These are phyloP conservation scores for Leucocoprinus sp. DNA, from an alignment of 768 basidiomycete species.

Conservation along the genomic window DNA sequence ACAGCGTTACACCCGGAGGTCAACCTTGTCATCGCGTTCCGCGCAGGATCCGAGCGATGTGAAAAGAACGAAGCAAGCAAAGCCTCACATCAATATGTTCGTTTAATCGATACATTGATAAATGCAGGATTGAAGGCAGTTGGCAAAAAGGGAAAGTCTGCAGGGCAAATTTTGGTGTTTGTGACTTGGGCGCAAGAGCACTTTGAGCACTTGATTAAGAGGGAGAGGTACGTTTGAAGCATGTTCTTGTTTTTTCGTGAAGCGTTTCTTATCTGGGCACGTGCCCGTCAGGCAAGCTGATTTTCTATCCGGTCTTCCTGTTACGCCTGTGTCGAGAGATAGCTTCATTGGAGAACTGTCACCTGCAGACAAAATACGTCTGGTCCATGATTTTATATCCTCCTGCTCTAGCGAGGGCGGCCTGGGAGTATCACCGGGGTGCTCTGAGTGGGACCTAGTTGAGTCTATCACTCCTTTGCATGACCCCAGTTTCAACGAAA, in stretches of 20 bases:
- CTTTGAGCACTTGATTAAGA: slow-evolving; percentile 55
- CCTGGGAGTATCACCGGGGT: slow-evolving; percentile 69
- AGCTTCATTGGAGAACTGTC: slow-evolving; percentile 41
- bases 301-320: slow-evolving; percentile 69
- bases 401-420: slow-evolving; percentile 71
- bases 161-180: slow-evolving; percentile 71
- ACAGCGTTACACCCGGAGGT: not conserved
- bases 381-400: slow-evolving; percentile 65
- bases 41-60: not conserved
- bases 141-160: slow-evolving; percentile 66
- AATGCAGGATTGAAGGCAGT: slow-evolving; percentile 61
- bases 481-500: slow-evolving; percentile 70
- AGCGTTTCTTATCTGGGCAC: not conserved
- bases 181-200: slow-evolving; percentile 59
- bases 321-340: slow-evolving; percentile 36
- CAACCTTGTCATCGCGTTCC: not conserved
- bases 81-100: slow-evolving; percentile 61
- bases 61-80: slow-evolving; percentile 41
- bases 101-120: slow-evolving; percentile 52
- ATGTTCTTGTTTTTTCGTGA: not conserved
- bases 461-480: slow-evolving; percentile 81
- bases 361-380: slow-evolving; percentile 74
- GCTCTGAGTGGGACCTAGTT: slow-evolving; percentile 70
- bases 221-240: slow-evolving; percentile 57
- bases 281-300: slow-evolving; percentile 50